These are phyloP conservation scores for Hypoxylon lenormandii DNA, from an alignment of 495 filamentous ascomycete genomes.

Conservation along the genomic window DNA sequence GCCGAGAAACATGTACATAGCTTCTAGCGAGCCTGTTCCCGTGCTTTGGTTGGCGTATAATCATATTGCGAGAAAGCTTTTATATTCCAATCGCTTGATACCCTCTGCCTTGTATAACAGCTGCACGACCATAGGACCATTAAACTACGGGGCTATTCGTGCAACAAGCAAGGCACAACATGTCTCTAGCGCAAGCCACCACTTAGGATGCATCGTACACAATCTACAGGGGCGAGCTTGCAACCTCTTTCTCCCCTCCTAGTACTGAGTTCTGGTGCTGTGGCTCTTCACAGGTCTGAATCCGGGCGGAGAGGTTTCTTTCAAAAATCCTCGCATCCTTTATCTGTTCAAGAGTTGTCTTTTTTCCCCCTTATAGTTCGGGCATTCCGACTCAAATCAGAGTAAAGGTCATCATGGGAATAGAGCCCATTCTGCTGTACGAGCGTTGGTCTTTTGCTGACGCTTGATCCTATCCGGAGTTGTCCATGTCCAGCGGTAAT, in stretches of 20 bases:
- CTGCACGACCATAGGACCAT: conserved; percentile 21
- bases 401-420: conserved; percentile 11
- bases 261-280: too few relatives aligned
- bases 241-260: not conserved
- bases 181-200: conserved; percentile 32
- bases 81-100: not conserved
- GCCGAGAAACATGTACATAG: not conserved
- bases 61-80: not conserved
- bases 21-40: not conserved
- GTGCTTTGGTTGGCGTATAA: not conserved
- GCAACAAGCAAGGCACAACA: not conserved
- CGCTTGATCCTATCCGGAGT: conserved; percentile 38
- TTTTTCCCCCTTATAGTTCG: conserved; percentile 21
- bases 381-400: conserved; percentile 13
- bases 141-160: not conserved
- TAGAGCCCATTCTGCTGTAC: conserved; percentile 2
- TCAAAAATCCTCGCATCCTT: conserved; percentile 10
- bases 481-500: conserved; percentile 4
- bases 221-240: conserved; percentile 15
- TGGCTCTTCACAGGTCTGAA: conserved; percentile 13
- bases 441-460: conserved; percentile 27
- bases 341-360: conserved; percentile 11
- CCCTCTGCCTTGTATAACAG: not conserved
- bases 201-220: conserved; percentile 10
- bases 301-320: conserved; percentile 1